Evolutionary conservation across 1,139 yeast genomes (phyloP).

Genomic region (Hyphopichia buzzinii): DNA sequence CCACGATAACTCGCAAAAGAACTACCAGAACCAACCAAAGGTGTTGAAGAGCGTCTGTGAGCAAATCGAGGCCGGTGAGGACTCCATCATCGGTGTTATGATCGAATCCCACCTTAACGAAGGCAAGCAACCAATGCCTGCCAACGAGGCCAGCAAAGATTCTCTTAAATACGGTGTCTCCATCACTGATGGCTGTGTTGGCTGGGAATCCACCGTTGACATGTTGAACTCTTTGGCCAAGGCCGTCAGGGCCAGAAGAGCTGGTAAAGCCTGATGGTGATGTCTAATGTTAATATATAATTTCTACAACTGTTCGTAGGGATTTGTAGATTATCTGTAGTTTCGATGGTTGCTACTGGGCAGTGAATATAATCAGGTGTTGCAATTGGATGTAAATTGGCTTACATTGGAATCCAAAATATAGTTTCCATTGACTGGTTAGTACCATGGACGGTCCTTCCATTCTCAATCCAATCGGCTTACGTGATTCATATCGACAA

Average conservation of each 20-base stretch:
- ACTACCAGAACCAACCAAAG: slow-evolving; percentile 90
- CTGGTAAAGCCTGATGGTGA: slow-evolving; percentile 8
- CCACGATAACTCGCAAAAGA: slow-evolving; percentile 94
- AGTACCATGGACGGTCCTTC: no score
- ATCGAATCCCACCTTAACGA: slow-evolving; percentile 90
- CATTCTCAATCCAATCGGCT: no score
- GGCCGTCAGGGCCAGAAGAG: slow-evolving; percentile 82
- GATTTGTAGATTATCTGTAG: no score
- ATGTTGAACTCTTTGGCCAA: slow-evolving; percentile 77
- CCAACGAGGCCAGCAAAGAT: slow-evolving; percentile 53
- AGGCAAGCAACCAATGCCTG: slow-evolving; percentile 86
- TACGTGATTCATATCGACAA: no score
- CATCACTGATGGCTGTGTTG: slow-evolving; percentile 94
- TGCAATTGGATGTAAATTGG: no score
- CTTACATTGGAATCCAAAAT: no score
- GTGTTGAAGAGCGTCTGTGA: slow-evolving; percentile 77
- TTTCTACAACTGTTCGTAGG: no score
- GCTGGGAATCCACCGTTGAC: slow-evolving; percentile 83
- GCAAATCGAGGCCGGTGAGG: slow-evolving; percentile 81
- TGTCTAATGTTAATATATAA: no score
- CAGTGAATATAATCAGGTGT: no score
- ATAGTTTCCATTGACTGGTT: no score
- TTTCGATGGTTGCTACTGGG: no score
- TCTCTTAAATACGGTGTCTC: slow-evolving; percentile 92
- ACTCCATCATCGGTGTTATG: slow-evolving; percentile 86